Percentiles rank a stretch among this genome's conserved stretches.
These are phyloP conservation scores for Incumbomyces lentus DNA, from an alignment of 2,329 filamentous ascomycete genomes.

Conservation along the genomic window DNA sequence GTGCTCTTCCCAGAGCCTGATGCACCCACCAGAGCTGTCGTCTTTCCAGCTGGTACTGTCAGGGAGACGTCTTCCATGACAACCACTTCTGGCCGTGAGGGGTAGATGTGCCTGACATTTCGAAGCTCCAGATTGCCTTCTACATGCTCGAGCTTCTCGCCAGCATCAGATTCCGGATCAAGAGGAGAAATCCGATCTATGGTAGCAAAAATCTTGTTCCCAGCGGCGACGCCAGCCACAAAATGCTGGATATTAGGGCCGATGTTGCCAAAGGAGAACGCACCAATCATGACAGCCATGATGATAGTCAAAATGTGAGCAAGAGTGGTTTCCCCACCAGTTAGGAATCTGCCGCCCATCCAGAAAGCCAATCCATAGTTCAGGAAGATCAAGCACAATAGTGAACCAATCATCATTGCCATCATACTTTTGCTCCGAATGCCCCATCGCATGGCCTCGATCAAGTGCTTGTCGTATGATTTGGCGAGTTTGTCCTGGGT, in stretches of 20 bases:
- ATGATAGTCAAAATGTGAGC: slow-evolving; percentile 71
- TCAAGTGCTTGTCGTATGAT: slow-evolving; percentile 70
- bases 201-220: slow-evolving; percentile 83
- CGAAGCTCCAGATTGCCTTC: slow-evolving; percentile 71
- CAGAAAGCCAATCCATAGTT: slow-evolving; percentile 85
- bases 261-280: slow-evolving; percentile 81
- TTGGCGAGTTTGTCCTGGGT: slow-evolving; percentile 84
- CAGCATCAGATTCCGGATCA: slow-evolving; percentile 61
- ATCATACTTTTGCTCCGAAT: slow-evolving; percentile 63
- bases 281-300: slow-evolving; percentile 84
- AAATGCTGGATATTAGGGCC: slow-evolving; percentile 81
- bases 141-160: slow-evolving; percentile 62
- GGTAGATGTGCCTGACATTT: slow-evolving; percentile 85
- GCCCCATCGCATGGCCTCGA: slow-evolving; percentile 63
- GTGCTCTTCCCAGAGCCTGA: slow-evolving; percentile 94
- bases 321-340: slow-evolving; percentile 55
- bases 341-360: slow-evolving; percentile 65
- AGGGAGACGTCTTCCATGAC: slow-evolving; percentile 80
- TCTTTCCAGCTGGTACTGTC: slow-evolving; percentile 75
- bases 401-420: slow-evolving; percentile 67
- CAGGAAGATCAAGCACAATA: slow-evolving; percentile 76
- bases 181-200: slow-evolving; percentile 82
- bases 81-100: slow-evolving; percentile 77
- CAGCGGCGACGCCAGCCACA: slow-evolving; percentile 69
- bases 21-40: slow-evolving; percentile 83